A percentile compares a stretch with the other conserved stretches of the same genome.
These are phyloP conservation scores for Viola pubescens DNA, from an alignment of 441 rosid genomes.

Conservation along the genomic window DNA sequence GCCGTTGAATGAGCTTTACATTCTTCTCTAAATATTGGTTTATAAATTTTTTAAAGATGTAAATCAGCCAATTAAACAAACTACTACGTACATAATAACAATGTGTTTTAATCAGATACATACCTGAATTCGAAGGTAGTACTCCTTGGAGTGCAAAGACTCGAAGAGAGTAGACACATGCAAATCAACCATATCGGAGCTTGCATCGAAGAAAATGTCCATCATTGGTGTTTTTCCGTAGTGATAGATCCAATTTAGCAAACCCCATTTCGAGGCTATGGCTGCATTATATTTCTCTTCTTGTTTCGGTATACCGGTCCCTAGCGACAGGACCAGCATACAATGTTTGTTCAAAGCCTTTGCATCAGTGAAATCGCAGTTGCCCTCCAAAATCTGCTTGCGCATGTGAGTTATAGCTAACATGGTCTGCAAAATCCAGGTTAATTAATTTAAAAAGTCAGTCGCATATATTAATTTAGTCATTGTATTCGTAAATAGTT, in stretches of 20 bases:
- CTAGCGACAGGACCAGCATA: conserved; percentile 45
- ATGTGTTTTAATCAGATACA: not conserved
- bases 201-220: conserved; percentile 45
- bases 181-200: conserved; percentile 50
- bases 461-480: not conserved
- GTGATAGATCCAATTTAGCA: conserved; percentile 40
- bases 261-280: conserved; percentile 51
- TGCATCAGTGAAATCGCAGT: conserved; percentile 36
- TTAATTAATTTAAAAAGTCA: not conserved
- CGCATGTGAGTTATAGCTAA: conserved; percentile 51
- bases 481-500: not conserved
- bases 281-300: conserved; percentile 37
- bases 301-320: conserved; percentile 36
- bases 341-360: conserved; percentile 48
- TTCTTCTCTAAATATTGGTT: too few relatives aligned
- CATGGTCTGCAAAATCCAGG: conserved; percentile 27
- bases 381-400: conserved; percentile 31
- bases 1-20: too few relatives aligned
- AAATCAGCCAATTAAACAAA: too few relatives aligned
- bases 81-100: too few relatives aligned
- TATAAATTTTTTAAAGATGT: too few relatives aligned
- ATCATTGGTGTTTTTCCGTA: conserved; percentile 37
- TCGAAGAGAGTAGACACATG: conserved; percentile 39
- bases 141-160: conserved; percentile 37
- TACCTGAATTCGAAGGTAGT: conserved; percentile 48